Conservation (phyloP, 768 basidiomycete genomes). For the Mycena maculata region DNA sequence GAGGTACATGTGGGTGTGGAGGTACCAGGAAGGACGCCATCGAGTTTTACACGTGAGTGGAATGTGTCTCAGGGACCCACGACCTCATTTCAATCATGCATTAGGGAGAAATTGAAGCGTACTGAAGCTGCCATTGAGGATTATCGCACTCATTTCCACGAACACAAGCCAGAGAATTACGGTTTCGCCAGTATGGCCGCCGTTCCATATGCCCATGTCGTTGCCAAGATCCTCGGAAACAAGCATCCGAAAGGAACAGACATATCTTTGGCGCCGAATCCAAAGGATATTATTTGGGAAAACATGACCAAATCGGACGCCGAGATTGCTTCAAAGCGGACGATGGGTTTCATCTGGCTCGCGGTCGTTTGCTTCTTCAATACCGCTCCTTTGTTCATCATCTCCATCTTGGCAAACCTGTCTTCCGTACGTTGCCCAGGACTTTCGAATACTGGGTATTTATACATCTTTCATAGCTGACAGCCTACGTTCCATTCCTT, state of each 20-base stretch:
- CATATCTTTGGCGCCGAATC: conserved; percentile 72
- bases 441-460: conserved; percentile 6
- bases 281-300: conserved; percentile 92
- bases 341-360: conserved; percentile 84
- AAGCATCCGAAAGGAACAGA: conserved; percentile 68
- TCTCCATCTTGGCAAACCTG: conserved; percentile 93
- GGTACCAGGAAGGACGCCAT: conserved; percentile 92
- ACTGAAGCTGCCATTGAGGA: conserved; percentile 73
- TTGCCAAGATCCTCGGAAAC: conserved; percentile 63
- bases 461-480: conserved; percentile 55
- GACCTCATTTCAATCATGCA: background rate
- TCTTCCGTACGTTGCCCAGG: conserved; percentile 61
- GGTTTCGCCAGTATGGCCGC: conserved; percentile 80
- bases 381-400: conserved; percentile 90
- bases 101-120: conserved; percentile 64
- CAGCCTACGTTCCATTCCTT: conserved; percentile 80
- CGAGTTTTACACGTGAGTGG: conserved; percentile 86
- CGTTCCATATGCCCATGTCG: conserved; percentile 74
- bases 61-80: background rate
- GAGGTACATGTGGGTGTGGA: conserved; percentile 85
- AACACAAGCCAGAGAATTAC: conserved; percentile 72
- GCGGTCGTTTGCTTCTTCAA: conserved; percentile 91
- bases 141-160: conserved; percentile 65
- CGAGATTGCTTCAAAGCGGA: conserved; percentile 73
- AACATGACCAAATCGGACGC: conserved; percentile 84